Evolutionary conservation across 2,329 filamentous ascomycete genomes (phyloP), one percentile per base, ranked within the genome.

Genomic region (Aspergillus clavatus): DNA sequence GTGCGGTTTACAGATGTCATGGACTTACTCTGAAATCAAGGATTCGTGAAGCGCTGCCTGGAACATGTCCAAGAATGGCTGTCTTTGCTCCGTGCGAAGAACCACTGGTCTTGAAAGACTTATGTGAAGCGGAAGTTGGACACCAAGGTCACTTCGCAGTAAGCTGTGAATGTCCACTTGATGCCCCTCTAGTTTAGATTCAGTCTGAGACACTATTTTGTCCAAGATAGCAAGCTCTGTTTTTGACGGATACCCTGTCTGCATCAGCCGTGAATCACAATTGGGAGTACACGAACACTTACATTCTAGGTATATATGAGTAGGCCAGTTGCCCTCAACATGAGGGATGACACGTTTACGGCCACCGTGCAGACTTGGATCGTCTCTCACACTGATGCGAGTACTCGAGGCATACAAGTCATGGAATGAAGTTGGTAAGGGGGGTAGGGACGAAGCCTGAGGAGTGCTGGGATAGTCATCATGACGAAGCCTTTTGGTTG

Each of bases 271-370:
- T 41, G 38, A 29, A 29, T 10, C 31, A 28, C 33, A 21, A 45
- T n/a, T n/a, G n/a, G n/a, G 10, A 45, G 11, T 14, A 41, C 43
- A 23, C 45, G 37, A 10, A 8, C n/a, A 73, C 82, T 70, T 76
- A 94, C 93, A 98, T 72, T 97, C 91, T 45, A 95, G 75, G 66
- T 95, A 97, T 37, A 97, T 65, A 68, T 97, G 91, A 26, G 84
- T 89, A 1, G 91, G 89, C 93, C 93, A 98, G 66, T 89, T 88
- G 48, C 93, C 93, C 47, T 83, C 80, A 21, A 91, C 75, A 68
- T 98, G 93, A 19, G 91, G 90, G 39, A 82, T 86, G 46, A 84
- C 79, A 33, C 93, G 81, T 62, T 84, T 88, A 37, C 91, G 83
- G 43, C 93, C 93, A 24, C 85, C 86, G 66, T 98, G 93, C 46